Percentiles rank a stretch among this genome's conserved stretches.
These are phyloP conservation scores for Eucalyptus globulus DNA, from an alignment of 345 rosid genomes.

Conservation along the genomic window DNA sequence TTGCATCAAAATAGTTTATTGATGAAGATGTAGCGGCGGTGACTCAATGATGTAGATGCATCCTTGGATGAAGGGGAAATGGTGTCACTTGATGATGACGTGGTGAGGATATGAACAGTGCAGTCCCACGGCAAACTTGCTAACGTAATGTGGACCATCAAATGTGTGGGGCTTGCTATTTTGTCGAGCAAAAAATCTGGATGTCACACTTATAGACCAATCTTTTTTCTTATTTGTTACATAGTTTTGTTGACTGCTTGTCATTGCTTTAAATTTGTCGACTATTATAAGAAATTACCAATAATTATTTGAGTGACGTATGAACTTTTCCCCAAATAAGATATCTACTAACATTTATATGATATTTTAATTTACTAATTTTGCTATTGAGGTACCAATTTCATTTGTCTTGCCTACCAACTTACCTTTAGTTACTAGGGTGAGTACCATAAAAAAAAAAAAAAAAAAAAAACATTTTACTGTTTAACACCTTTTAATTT, in stretches of 20 bases:
- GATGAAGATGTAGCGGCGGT: accelerated
- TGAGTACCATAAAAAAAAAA: too few species aligned
- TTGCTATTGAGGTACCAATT: not conserved
- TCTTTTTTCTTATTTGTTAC: not conserved
- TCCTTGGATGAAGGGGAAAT: too few species aligned
- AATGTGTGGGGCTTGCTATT: too few species aligned
- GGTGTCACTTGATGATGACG: too few species aligned
- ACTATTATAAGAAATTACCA: not conserved
- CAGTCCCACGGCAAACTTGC: too few species aligned
- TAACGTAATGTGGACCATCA: too few species aligned
- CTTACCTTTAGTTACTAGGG: too few species aligned
- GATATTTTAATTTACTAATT: not conserved
- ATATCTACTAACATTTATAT: not conserved
- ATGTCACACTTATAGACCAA: not conserved
- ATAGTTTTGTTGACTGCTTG: not conserved
- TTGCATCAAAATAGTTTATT: too few species aligned
- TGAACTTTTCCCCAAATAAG: not conserved
- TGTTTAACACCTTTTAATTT: not conserved
- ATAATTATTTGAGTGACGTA: not conserved
- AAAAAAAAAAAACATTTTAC: not conserved
- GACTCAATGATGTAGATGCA: too few species aligned
- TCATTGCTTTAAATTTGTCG: not conserved
- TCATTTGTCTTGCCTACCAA: not conserved
- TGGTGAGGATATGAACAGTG: too few species aligned
- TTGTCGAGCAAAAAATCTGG: too few species aligned